phyloP scores from a whole-genome alignment of 345 rosid genomes.

The Viola odorata region DNA sequence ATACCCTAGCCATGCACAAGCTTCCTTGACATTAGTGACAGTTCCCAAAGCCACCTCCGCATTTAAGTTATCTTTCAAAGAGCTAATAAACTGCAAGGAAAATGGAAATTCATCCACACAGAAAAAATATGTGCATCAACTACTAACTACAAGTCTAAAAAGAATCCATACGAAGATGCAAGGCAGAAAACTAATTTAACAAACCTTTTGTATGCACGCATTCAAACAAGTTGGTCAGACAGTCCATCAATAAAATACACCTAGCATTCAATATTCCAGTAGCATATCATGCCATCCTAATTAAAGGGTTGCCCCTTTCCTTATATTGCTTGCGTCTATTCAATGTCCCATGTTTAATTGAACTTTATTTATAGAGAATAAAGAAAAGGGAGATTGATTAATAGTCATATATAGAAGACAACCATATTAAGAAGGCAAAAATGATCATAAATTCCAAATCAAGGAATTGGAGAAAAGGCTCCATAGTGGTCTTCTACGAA shows the following conservation, averaged over 20 bases:
- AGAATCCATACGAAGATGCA: background rate
- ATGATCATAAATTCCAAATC: background rate
- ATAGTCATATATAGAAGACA: background rate
- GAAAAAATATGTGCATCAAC: slow-evolving; percentile 2
- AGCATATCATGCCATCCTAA: background rate
- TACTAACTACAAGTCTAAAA: slow-evolving; percentile 1
- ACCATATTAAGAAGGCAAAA: background rate
- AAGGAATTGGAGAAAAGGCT: background rate
- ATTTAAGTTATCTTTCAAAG: slow-evolving; percentile 86
- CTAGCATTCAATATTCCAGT: background rate
- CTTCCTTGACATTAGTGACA: slow-evolving; percentile 97
- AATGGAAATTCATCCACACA: slow-evolving; percentile 4
- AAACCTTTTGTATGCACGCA: too few species aligned
- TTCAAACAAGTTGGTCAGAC: slow-evolving; percentile 5
- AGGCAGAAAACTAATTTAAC: too few species aligned
- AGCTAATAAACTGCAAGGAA: slow-evolving; percentile 73
- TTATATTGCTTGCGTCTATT: background rate
- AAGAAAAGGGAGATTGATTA: too few species aligned
- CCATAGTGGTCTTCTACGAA: background rate
- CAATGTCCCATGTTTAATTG: too few species aligned
- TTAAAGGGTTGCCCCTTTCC: background rate
- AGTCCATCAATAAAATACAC: background rate
- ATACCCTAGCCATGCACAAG: slow-evolving; percentile 98
- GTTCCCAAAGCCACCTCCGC: slow-evolving; percentile 99
- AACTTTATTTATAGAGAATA: too few species aligned